Percentiles rank a stretch among this genome's conserved stretches.
Conservation (phyloP, 345 rosid species). For the Mercurialis annua region DNA sequence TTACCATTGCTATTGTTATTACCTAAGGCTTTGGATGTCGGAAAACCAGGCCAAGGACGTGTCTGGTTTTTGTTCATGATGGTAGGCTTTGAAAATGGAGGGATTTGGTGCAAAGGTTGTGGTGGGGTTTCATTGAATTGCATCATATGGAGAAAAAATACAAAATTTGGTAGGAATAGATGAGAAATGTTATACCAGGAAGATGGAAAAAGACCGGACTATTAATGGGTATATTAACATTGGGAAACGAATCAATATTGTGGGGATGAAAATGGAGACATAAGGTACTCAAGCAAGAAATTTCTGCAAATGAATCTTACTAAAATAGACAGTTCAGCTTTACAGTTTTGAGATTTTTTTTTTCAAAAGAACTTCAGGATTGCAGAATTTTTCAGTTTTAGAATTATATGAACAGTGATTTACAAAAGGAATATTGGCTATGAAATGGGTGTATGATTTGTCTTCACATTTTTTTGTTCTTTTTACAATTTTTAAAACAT, state of each 20-base stretch:
- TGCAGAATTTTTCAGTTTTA: conserved; percentile 28
- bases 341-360: conserved; percentile 36
- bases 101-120: conserved; percentile 34
- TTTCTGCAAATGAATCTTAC: conserved; percentile 41
- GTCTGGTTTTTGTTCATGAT: conserved; percentile 54
- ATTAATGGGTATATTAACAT: conserved; percentile 51
- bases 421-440: conserved; percentile 24
- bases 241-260: conserved; percentile 48
- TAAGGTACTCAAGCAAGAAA: conserved; percentile 5
- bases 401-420: conserved; percentile 9
- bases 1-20: too few species aligned
- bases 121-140: conserved; percentile 64
- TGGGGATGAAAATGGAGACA: conserved; percentile 18
- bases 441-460: conserved; percentile 30
- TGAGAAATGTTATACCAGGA: conserved; percentile 33
- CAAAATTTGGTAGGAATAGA: background rate
- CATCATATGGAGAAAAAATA: conserved; percentile 35
- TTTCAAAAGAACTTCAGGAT: background rate
- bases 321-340: conserved; percentile 52
- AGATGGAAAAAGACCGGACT: conserved; percentile 74
- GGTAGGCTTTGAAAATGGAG: conserved; percentile 21
- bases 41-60: conserved; percentile 73
- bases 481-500: background rate
- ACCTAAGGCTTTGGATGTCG: conserved; percentile 43
- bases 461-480: background rate